These are phyloP conservation scores for Nitzschia sp. DNA, from an alignment of 108 stramenopile genomes.

Conservation along the genomic window DNA sequence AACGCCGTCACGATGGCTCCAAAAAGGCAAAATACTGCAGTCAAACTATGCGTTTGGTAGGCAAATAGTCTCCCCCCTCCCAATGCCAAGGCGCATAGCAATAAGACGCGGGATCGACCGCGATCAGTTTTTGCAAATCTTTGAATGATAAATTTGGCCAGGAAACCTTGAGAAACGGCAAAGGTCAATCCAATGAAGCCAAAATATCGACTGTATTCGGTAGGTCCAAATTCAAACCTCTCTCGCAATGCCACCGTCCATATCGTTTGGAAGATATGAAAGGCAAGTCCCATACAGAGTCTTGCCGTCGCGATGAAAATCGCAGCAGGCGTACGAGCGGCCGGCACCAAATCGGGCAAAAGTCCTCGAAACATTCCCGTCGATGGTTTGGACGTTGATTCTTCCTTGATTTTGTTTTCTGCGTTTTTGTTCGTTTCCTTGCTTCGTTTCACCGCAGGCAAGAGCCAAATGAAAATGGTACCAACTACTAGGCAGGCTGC, in stretches of 20 bases:
- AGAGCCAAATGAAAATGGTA: slow-evolving; percentile 22
- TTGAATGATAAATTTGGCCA: slow-evolving; percentile 62
- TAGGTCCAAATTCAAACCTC: slow-evolving; percentile 78
- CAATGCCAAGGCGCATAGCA: slow-evolving; percentile 49
- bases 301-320: slow-evolving; percentile 56
- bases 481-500: slow-evolving; percentile 49
- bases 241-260: slow-evolving; percentile 74
- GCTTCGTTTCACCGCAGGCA: slow-evolving; percentile 35
- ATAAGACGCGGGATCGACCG: slow-evolving; percentile 52
- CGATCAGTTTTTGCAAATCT: slow-evolving; percentile 35
- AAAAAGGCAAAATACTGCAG: slow-evolving; percentile 57
- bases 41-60: slow-evolving; percentile 49
- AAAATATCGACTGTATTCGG: slow-evolving; percentile 79
- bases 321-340: slow-evolving; percentile 65
- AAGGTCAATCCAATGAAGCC: slow-evolving; percentile 77
- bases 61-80: slow-evolving; percentile 68
- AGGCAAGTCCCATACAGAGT: slow-evolving; percentile 71
- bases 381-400: background rate
- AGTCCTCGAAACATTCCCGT: background rate
- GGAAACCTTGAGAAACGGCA: slow-evolving; percentile 80
- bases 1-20: slow-evolving; percentile 69
- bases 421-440: slow-evolving; percentile 8
- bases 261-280: slow-evolving; percentile 83
- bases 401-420: background rate
- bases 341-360: slow-evolving; percentile 42